Evolutionary conservation across 1,139 yeast genomes (phyloP).

Genomic region (Pichia norvegensis): DNA sequence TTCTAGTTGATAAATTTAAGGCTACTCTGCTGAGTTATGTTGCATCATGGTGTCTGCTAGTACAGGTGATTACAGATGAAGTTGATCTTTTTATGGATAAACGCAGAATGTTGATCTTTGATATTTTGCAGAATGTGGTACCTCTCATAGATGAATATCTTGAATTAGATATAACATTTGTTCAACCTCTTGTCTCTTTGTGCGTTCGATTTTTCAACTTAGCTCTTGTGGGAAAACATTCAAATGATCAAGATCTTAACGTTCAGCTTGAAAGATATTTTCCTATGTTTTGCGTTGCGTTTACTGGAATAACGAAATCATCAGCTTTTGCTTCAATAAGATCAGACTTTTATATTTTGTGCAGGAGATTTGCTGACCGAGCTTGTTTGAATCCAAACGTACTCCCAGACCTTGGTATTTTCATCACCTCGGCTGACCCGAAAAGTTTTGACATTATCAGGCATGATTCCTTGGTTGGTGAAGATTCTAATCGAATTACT

Average conservation of each 20-base stretch:
- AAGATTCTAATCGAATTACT: conserved; percentile 70
- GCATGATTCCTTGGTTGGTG: conserved; percentile 74
- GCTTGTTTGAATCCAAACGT: conserved; percentile 35
- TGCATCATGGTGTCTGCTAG: conserved; percentile 76
- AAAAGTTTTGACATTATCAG: conserved; percentile 58
- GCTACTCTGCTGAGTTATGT: conserved; percentile 52
- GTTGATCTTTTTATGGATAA: conserved; percentile 35
- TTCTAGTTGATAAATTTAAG: conserved; percentile 41
- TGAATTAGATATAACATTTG: conserved; percentile 55
- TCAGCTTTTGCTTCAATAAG: conserved; percentile 61
- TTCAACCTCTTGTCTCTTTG: conserved; percentile 71
- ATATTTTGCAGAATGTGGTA: conserved; percentile 63
- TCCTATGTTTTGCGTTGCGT: conserved; percentile 64
- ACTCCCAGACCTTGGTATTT: conserved; percentile 41
- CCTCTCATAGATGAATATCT: conserved; percentile 74
- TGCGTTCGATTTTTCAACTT: conserved; percentile 64
- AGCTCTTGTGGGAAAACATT: conserved; percentile 29
- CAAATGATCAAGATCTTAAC: conserved; percentile 15
- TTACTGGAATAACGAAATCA: conserved; percentile 65
- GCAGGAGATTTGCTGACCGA: conserved; percentile 57
- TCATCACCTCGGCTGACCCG: conserved; percentile 53
- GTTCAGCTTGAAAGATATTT: conserved; percentile 43
- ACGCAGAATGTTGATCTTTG: conserved; percentile 59
- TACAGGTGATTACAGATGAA: conserved; percentile 65
- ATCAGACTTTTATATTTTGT: conserved; percentile 69